Conservation (phyloP, 2,329 filamentous ascomycete genomes). For the Purpureocillium takamizusanense region DNA sequence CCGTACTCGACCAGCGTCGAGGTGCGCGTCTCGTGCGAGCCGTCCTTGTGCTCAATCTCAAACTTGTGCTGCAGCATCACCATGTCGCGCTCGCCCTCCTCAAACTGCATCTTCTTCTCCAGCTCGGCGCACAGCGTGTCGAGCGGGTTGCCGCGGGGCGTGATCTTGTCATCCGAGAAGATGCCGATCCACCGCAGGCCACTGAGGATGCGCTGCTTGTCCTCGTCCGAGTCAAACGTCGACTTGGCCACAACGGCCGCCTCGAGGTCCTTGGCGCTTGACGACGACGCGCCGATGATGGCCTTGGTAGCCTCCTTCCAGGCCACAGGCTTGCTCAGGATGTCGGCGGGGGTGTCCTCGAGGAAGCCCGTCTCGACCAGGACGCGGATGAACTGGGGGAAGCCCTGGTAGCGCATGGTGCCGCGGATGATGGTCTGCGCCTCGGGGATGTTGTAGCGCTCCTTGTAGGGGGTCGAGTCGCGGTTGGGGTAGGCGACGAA, state of each 20-base stretch:
- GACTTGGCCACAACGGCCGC: constrained; percentile 69
- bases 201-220: constrained; percentile 60
- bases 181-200: constrained; percentile 65
- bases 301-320: constrained; percentile 83
- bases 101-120: constrained; percentile 87
- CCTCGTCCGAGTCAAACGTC: constrained; percentile 57
- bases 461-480: constrained; percentile 78
- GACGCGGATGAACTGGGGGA: constrained; percentile 81
- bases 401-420: constrained; percentile 79
- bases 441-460: constrained; percentile 88
- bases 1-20: constrained; percentile 80
- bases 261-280: constrained; percentile 59
- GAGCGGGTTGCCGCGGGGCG: constrained; percentile 67
- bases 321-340: constrained; percentile 56
- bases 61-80: constrained; percentile 78
- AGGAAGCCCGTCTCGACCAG: constrained; percentile 90
- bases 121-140: constrained; percentile 86
- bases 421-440: constrained; percentile 78
- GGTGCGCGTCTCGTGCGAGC: constrained; percentile 65
- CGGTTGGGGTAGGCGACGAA: constrained; percentile 93
- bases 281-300: constrained; percentile 61
- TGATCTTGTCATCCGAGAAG: constrained; percentile 61
- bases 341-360: constrained; percentile 55
- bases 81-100: constrained; percentile 72
- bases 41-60: constrained; percentile 74